Evolutionary conservation across 2,329 filamentous ascomycete genomes (phyloP).

Genomic region (Xylariaceae sp.): DNA sequence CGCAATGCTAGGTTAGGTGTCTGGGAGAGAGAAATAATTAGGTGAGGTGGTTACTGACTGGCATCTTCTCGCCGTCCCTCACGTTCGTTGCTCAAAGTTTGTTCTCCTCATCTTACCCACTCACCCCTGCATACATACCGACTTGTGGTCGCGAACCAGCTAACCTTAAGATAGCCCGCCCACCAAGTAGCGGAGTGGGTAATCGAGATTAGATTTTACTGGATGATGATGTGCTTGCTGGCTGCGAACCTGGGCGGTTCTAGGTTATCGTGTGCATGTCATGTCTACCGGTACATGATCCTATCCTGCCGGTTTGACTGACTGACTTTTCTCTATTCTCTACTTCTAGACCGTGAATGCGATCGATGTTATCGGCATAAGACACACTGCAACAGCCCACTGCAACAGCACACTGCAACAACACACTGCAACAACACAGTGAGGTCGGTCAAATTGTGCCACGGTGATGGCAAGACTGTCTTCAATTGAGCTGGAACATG

Average conservation of each 20-base stretch:
- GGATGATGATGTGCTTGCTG: constrained; percentile 4
- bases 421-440: not conserved
- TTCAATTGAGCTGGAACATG: constrained; percentile 4
- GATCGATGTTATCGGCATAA: constrained; percentile 1
- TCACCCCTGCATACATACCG: constrained; percentile 17
- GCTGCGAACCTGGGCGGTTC: constrained; percentile 2
- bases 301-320: no score
- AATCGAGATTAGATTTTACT: constrained; percentile 20
- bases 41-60: not conserved
- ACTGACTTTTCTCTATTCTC: no score
- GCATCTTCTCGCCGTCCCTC: not conserved
- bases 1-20: no score
- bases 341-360: not conserved
- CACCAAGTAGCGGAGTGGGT: constrained; percentile 10
- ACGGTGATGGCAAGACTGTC: constrained; percentile 1
- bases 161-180: constrained; percentile 6
- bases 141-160: constrained; percentile 15
- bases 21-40: not conserved
- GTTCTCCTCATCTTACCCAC: constrained; percentile 21
- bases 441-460: constrained; percentile 1
- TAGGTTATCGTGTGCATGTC: constrained; percentile 15
- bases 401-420: no score
- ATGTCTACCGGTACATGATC: not conserved
- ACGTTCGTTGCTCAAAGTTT: constrained; percentile 16
- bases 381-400: no score